Percentiles rank a stretch among this genome's conserved stretches.
Evolutionary conservation across 2,329 filamentous ascomycete species (phyloP).

Genomic region (Lachnellula willkommii): DNA sequence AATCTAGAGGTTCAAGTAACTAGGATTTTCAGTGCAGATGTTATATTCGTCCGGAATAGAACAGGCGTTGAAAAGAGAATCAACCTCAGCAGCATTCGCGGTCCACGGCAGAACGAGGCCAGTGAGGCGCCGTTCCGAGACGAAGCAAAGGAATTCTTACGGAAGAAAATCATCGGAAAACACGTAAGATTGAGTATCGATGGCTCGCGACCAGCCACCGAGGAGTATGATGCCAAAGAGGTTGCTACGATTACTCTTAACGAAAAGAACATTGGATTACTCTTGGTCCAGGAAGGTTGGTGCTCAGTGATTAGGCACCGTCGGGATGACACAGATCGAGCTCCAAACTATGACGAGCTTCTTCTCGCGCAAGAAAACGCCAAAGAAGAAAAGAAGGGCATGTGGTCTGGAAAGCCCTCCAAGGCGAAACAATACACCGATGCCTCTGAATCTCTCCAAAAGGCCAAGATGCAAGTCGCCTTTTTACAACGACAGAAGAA

Average conservation of each 20-base stretch:
- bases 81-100: slow-evolving; percentile 86
- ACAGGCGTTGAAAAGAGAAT: slow-evolving; percentile 81
- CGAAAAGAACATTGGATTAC: slow-evolving; percentile 79
- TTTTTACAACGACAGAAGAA: slow-evolving; percentile 86
- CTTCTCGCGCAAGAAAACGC: slow-evolving; percentile 75
- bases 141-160: slow-evolving; percentile 92
- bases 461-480: slow-evolving; percentile 89
- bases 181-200: slow-evolving; percentile 86
- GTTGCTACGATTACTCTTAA: slow-evolving; percentile 82
- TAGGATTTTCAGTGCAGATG: slow-evolving; percentile 84
- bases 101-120: slow-evolving; percentile 82
- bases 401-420: slow-evolving; percentile 88
- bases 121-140: slow-evolving; percentile 84
- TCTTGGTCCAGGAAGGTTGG: slow-evolving; percentile 87
- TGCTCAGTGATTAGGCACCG: slow-evolving; percentile 91
- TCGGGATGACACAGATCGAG: slow-evolving; percentile 89
- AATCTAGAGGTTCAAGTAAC: slow-evolving; percentile 77
- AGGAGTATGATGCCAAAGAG: slow-evolving; percentile 90
- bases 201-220: slow-evolving; percentile 81
- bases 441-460: slow-evolving; percentile 86
- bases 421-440: slow-evolving; percentile 80
- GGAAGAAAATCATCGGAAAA: slow-evolving; percentile 93
- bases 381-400: slow-evolving; percentile 83
- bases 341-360: slow-evolving; percentile 88
- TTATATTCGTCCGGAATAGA: slow-evolving; percentile 80